A percentile compares a stretch with the other conserved stretches of the same genome.
phyloP scores from a whole-genome alignment of 2,329 filamentous ascomycete genomes.

The Xylaria sp. region DNA sequence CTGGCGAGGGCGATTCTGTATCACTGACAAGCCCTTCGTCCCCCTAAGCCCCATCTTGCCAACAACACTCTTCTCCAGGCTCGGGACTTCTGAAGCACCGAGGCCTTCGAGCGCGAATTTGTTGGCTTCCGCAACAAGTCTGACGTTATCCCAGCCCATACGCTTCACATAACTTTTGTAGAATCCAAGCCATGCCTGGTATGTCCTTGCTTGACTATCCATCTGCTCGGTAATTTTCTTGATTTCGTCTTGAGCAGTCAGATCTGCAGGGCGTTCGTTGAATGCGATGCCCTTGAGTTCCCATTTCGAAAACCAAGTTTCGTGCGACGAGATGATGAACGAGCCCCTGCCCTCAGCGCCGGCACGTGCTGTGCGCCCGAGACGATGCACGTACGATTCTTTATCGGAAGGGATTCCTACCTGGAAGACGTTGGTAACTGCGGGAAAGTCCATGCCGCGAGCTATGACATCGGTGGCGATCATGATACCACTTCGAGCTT shows the following conservation, averaged over 20 bases:
- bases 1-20: constrained; percentile 24
- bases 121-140: constrained; percentile 64
- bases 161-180: constrained; percentile 63
- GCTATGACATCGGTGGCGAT: constrained; percentile 78
- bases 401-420: constrained; percentile 68
- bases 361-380: constrained; percentile 75
- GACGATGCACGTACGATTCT: constrained; percentile 74
- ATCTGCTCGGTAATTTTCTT: constrained; percentile 54
- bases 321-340: constrained; percentile 65
- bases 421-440: constrained; percentile 75
- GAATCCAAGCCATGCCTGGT: constrained; percentile 67
- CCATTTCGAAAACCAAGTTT: constrained; percentile 62
- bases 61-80: constrained; percentile 59
- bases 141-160: constrained; percentile 49
- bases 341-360: constrained; percentile 72
- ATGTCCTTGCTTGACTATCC: constrained; percentile 59
- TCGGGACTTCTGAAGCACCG: constrained; percentile 59
- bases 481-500: constrained; percentile 62
- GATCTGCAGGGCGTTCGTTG: constrained; percentile 57
- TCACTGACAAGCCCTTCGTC: constrained; percentile 56
- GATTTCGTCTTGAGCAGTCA: constrained; percentile 57
- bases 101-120: constrained; percentile 61
- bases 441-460: constrained; percentile 78
- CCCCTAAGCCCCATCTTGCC: constrained; percentile 69
- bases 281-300: constrained; percentile 67